Evolutionary conservation across 306 rosid genomes (phyloP).

Genomic region (Corylus avellana): DNA sequence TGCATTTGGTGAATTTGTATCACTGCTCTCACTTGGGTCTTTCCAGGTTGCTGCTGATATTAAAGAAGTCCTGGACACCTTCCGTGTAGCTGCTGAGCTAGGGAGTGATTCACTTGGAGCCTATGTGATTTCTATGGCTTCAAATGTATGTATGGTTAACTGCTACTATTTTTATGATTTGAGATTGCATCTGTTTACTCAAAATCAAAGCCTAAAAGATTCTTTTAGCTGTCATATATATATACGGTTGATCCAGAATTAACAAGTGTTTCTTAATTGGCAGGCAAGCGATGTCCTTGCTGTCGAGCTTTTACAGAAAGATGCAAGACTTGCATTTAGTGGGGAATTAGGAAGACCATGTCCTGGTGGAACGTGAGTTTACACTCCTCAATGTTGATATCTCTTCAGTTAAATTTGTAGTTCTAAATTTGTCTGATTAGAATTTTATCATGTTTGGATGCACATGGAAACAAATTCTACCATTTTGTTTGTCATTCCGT

Average conservation of each 20-base stretch:
- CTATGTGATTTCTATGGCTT: constrained; percentile 96
- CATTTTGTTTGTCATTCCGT: constrained; percentile 4
- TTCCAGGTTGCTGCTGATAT: constrained; percentile 78
- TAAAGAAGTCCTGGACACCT: constrained; percentile 81
- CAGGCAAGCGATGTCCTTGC: constrained; percentile 98
- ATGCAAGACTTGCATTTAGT: constrained; percentile 78
- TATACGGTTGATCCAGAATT: not conserved
- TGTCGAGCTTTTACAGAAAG: constrained; percentile 94
- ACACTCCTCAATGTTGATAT: constrained; percentile 2
- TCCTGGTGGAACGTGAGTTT: constrained; percentile 87
- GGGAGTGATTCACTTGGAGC: constrained; percentile 91
- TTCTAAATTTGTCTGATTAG: constrained; percentile 15
- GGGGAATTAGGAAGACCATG: constrained; percentile 86
- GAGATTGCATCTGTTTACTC: constrained; percentile 1
- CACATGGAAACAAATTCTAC: not conserved
- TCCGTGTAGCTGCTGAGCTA: constrained; percentile 79
- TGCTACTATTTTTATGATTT: constrained; percentile 23
- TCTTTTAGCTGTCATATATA: not conserved
- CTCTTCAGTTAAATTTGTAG: constrained; percentile 16
- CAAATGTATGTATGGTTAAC: constrained; percentile 64
- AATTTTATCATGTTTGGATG: not conserved
- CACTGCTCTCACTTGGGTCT: constrained; percentile 11
- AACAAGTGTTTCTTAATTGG: constrained; percentile 28
- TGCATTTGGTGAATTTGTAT: constrained; percentile 19
- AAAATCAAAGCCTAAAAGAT: constrained; percentile 1